A percentile compares a stretch with the other conserved stretches of the same genome.
Conservation (phyloP, 768 basidiomycete genomes). For the Chalciporus pseudorubinellus region DNA sequence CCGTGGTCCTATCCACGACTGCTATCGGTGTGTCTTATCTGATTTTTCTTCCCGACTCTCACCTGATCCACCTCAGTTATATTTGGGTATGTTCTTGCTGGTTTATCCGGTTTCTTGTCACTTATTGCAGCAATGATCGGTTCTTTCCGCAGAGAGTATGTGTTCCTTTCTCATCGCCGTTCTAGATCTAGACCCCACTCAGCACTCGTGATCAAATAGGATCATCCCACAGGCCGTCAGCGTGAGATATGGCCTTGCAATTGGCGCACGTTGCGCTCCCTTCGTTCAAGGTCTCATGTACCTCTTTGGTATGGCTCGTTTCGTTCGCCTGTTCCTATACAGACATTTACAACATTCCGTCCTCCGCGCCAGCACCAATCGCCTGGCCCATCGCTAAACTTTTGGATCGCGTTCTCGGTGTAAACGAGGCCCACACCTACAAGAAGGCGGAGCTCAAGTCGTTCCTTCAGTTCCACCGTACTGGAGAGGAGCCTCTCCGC, state of each 20-base stretch:
- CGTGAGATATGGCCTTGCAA: slow-evolving; percentile 71
- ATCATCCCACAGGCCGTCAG: slow-evolving; percentile 75
- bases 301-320: slow-evolving; percentile 37
- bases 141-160: slow-evolving; percentile 36
- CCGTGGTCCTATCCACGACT: slow-evolving; percentile 74
- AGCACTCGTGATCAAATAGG: slow-evolving; percentile 31
- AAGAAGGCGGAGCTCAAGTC: slow-evolving; percentile 80
- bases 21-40: slow-evolving; percentile 40
- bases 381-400: slow-evolving; percentile 71
- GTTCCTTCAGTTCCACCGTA: slow-evolving; percentile 77
- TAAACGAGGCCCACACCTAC: slow-evolving; percentile 68
- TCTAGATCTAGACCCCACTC: not conserved
- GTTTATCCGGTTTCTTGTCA: not conserved
- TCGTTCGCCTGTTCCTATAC: not conserved
- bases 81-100: slow-evolving; percentile 61
- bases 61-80: slow-evolving; percentile 50
- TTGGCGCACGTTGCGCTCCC: slow-evolving; percentile 77
- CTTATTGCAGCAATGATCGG: not conserved
- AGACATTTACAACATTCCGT: not conserved
- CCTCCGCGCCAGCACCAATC: slow-evolving; percentile 55
- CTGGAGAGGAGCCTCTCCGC: slow-evolving; percentile 68
- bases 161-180: slow-evolving; percentile 2
- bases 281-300: slow-evolving; percentile 76
- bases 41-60: not conserved
- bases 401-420: slow-evolving; percentile 79